A percentile compares a stretch with the other conserved stretches of the same genome.
These are phyloP conservation scores for Acorus gramineus DNA, from an alignment of 106 monocot genomes.

Conservation along the genomic window DNA sequence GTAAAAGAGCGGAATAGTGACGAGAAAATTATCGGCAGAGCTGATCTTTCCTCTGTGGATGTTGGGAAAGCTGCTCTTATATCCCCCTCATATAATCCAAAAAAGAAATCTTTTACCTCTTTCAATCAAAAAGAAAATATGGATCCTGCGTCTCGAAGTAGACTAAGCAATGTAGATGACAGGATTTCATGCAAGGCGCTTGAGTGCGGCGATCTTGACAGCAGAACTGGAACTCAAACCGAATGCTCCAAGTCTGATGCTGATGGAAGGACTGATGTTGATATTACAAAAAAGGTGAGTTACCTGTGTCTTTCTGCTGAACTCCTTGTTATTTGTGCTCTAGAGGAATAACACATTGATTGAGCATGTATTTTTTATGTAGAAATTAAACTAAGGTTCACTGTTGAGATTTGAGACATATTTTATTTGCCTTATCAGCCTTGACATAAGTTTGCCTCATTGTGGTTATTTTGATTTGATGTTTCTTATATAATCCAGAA, in stretches of 20 bases:
- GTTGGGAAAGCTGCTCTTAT: background rate
- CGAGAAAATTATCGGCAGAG: conserved; percentile 26
- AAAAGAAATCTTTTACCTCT: conserved; percentile 11
- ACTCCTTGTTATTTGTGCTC: too few relatives aligned
- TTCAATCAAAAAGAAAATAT: conserved; percentile 16
- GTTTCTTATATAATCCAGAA: too few relatives aligned
- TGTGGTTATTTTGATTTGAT: too few relatives aligned
- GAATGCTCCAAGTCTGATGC: background rate
- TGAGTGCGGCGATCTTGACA: background rate
- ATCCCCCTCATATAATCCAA: conserved; percentile 16
- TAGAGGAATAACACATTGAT: too few relatives aligned
- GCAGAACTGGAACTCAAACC: background rate
- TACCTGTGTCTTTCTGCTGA: background rate
- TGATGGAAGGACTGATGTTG: background rate
- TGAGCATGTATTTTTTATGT: too few relatives aligned
- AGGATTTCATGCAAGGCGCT: background rate
- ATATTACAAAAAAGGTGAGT: conserved; percentile 11
- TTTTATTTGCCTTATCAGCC: too few relatives aligned
- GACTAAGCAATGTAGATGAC: background rate
- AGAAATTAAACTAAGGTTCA: too few relatives aligned
- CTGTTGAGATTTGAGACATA: too few relatives aligned
- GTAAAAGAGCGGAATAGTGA: conserved; percentile 42
- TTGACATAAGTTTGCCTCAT: too few relatives aligned
- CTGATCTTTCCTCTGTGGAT: conserved; percentile 8
- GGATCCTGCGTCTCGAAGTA: background rate